These are phyloP conservation scores for Candida peoriensis DNA, from an alignment of 805 yeast species.

Conservation along the genomic window DNA sequence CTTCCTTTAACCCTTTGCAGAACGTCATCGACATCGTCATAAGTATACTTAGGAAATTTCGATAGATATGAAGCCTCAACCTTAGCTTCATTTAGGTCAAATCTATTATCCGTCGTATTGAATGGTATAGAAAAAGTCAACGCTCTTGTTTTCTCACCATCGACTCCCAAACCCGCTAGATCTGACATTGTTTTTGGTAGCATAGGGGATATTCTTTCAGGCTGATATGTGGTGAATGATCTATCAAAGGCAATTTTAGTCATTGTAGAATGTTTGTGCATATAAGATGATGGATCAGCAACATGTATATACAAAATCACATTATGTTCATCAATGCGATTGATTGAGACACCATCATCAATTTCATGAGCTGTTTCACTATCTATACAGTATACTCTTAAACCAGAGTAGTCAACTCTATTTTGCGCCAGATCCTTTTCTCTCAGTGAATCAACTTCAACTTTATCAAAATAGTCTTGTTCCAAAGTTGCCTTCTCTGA, in stretches of 20 bases:
- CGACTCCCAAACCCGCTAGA: slow-evolving; percentile 46
- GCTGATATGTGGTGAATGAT: slow-evolving; percentile 67
- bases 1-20: slow-evolving; percentile 24
- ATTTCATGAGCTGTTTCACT: slow-evolving; percentile 77
- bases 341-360: slow-evolving; percentile 85
- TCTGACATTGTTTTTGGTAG: slow-evolving; percentile 54
- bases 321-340: slow-evolving; percentile 22
- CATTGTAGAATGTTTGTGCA: slow-evolving; percentile 31
- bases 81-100: slow-evolving; percentile 23
- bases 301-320: slow-evolving; percentile 62
- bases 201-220: slow-evolving; percentile 63
- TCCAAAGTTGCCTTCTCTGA: slow-evolving; percentile 40
- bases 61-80: slow-evolving; percentile 38
- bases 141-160: slow-evolving; percentile 39
- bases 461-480: slow-evolving; percentile 34
- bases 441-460: slow-evolving; percentile 21
- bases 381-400: slow-evolving; percentile 79
- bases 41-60: slow-evolving; percentile 53
- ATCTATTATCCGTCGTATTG: slow-evolving; percentile 19
- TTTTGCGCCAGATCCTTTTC: slow-evolving; percentile 14
- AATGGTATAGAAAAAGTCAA: slow-evolving; percentile 37
- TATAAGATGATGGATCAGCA: slow-evolving; percentile 80
- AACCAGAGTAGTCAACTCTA: slow-evolving; percentile 38
- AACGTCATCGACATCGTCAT: slow-evolving; percentile 53
- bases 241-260: slow-evolving; percentile 55